Base-by-base conservation (phyloP, 2,329 filamentous ascomycete genomes). In the Didymella glomerata region DNA sequence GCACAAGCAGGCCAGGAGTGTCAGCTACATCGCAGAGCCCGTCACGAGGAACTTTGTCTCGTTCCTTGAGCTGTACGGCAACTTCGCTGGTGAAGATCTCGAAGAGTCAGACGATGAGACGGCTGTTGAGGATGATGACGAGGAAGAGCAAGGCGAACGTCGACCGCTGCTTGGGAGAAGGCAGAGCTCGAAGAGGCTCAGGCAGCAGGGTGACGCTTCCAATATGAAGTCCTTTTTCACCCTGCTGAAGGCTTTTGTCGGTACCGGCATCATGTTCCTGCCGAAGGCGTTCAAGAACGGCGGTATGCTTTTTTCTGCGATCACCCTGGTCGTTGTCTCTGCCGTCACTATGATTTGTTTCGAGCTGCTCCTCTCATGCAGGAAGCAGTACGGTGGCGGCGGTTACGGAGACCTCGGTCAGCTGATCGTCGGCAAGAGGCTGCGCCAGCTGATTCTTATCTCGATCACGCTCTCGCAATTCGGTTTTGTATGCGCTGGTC, bases 211-310 rank as follows among this genome's bases (percentile, higher is more conserved):
- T 20, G 87, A 90, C 68, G 88, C 90, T 2, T 84, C 85, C 51
- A 88, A 85, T n/a, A 78, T 84, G 38, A 90, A 91, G 78, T 88
- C 90, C 0, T 93, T 93, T 77, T 92, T 92, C 74, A 93, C 90
- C 0, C 80, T 92, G 10, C 80, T 93, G 50, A 93, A 93, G 75
- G 90, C 90, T 1, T 93, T 93, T 68, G 85, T 93, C 52, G 90
- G 90, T 47, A 93, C 90, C 0, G 90, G 90, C 61, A 92, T 93
- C 74, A 91, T 93, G 87, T 93, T 93, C 70, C 75, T 93, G 44
- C 90, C 90, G 46, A 92, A 91, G 71, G 90, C 90, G 0, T 93
- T 92, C 77, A 86, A 86, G 69, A 93, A 93, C 64, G 90, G 90
- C 34, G 90, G 90, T 24, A 88, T 93, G 50, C 79, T 92, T 11